phyloP scores from a whole-genome alignment of 2,329 filamentous ascomycete species.

The Aspergillus cejpii region DNA sequence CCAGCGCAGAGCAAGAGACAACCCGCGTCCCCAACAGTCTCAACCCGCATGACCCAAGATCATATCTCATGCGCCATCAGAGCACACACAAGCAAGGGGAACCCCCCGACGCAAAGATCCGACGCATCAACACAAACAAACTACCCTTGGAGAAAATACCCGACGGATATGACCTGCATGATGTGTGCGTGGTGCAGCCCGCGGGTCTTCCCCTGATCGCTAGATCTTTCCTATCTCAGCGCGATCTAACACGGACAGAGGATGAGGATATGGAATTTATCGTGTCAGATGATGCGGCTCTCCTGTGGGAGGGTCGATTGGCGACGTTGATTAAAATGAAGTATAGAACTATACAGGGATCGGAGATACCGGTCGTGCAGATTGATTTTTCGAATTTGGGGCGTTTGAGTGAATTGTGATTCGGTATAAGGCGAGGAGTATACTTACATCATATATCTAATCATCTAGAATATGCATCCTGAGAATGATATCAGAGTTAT shows the following conservation, averaged over 20 bases:
- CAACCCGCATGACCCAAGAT: conserved; percentile 25
- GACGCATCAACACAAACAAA: conserved; percentile 18
- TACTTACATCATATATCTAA: no score
- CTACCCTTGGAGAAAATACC: conserved; percentile 29
- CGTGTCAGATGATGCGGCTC: conserved; percentile 1
- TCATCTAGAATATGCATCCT: no score
- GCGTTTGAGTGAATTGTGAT: not conserved
- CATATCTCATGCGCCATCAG: conserved; percentile 25
- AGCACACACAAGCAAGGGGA: not conserved
- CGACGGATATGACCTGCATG: conserved; percentile 19
- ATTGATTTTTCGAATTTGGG: not conserved
- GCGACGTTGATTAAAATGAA: conserved; percentile 12
- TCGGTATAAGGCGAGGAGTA: conserved; percentile 39
- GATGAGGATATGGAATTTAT: conserved; percentile 10
- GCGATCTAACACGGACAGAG: conserved; percentile 15
- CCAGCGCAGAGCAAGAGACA: not conserved
- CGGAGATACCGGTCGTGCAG: not conserved
- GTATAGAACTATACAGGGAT: conserved; percentile 13
- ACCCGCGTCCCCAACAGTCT: conserved; percentile 7
- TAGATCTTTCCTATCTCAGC: conserved; percentile 3
- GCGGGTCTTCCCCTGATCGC: conserved; percentile 6
- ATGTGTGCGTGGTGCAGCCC: conserved; percentile 13
- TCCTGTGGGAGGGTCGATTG: conserved; percentile 18
- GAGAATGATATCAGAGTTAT: no score
- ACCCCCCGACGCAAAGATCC: conserved; percentile 5